Conservation (phyloP, 2,329 filamentous ascomycete genomes). For the Aureobasidium melanogenum region DNA sequence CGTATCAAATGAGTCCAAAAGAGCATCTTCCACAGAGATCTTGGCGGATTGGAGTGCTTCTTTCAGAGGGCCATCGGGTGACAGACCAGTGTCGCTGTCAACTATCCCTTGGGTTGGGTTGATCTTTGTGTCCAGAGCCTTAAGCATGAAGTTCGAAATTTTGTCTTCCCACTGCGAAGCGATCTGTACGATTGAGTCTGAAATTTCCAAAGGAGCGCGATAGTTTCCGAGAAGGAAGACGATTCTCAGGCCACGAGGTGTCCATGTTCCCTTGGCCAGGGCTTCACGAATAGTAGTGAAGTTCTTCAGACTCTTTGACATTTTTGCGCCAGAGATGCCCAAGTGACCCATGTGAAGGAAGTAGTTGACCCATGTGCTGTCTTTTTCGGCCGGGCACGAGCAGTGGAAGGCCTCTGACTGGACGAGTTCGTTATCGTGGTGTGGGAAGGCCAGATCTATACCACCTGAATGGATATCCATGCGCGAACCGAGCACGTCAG, state of each 20-base stretch:
- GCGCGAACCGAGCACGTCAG: constrained; percentile 69
- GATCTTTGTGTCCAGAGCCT: constrained; percentile 41
- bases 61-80: constrained; percentile 23
- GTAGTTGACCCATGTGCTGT: constrained; percentile 71
- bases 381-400: constrained; percentile 27
- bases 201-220: constrained; percentile 88
- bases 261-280: constrained; percentile 60
- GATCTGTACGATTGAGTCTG: constrained; percentile 66
- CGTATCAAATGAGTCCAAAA: constrained; percentile 84
- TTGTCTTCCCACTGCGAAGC: constrained; percentile 73
- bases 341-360: constrained; percentile 94
- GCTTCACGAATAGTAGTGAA: constrained; percentile 84
- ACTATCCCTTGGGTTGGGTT: constrained; percentile 13
- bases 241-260: constrained; percentile 68
- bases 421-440: constrained; percentile 87
- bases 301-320: constrained; percentile 94
- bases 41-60: constrained; percentile 45
- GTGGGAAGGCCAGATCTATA: constrained; percentile 82
- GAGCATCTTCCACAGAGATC: constrained; percentile 50
- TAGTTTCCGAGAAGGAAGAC: constrained; percentile 82
- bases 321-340: constrained; percentile 82
- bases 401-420: constrained; percentile 81
- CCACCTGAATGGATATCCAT: constrained; percentile 94
- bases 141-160: constrained; percentile 62
- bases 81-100: constrained; percentile 16